phyloP scores from a whole-genome alignment of 139 green algal species.

The Volvox africanus region DNA sequence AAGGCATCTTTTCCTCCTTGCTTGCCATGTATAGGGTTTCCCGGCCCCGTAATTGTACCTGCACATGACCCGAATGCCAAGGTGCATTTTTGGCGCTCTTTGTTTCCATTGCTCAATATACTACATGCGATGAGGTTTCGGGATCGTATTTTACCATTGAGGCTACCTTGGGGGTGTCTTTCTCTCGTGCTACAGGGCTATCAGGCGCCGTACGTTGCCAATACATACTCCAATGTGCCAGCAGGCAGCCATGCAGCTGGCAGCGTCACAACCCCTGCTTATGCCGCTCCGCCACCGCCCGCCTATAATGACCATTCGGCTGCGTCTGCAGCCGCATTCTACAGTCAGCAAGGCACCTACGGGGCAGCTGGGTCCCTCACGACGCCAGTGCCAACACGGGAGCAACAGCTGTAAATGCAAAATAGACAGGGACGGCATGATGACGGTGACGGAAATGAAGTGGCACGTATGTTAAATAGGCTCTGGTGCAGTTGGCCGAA shows the following conservation, averaged over 20 bases:
- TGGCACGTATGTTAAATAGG: too few relatives aligned
- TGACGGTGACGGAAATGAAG: too few relatives aligned
- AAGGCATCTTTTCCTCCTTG: too few relatives aligned
- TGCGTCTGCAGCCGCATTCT: conserved; percentile 11
- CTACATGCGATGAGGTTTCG: too few relatives aligned
- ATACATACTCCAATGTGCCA: not conserved
- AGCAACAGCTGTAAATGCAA: conserved; percentile 23
- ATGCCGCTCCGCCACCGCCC: not conserved
- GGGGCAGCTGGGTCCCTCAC: not conserved
- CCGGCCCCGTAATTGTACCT: too few relatives aligned
- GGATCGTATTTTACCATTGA: too few relatives aligned
- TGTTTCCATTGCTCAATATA: too few relatives aligned
- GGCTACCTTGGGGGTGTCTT: not conserved
- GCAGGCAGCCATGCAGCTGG: not conserved
- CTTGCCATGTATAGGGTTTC: too few relatives aligned
- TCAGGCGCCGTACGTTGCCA: conserved; percentile 30
- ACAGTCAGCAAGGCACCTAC: conserved; percentile 34
- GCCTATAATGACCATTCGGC: conserved; percentile 18
- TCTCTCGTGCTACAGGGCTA: conserved; percentile 9
- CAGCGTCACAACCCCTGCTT: not conserved
- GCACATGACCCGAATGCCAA: too few relatives aligned
- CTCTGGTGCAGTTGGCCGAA: too few relatives aligned
- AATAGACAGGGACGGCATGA: too few relatives aligned
- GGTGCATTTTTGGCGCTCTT: too few relatives aligned
- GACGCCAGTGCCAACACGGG: not conserved